Percentiles rank a stretch among this genome's conserved stretches.
Conservation (phyloP, 73 alveolate species). For the Stentor roeselii region DNA sequence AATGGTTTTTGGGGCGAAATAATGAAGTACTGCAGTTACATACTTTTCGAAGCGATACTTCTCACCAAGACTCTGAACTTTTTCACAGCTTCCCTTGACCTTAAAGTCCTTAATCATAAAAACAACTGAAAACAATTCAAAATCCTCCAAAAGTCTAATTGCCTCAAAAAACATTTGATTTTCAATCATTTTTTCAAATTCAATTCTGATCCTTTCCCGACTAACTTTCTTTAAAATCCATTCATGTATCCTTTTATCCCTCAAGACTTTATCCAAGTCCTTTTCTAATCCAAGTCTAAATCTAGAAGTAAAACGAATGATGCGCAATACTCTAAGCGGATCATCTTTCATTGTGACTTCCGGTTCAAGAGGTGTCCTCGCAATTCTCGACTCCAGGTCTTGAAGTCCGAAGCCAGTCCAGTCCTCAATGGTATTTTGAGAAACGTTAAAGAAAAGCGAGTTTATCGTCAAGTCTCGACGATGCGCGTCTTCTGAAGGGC, state of each 20-base stretch:
- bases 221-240: constrained; percentile 70
- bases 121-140: constrained; percentile 52
- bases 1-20: not conserved
- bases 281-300: constrained; percentile 77
- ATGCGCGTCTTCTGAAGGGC: constrained; percentile 96
- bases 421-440: constrained; percentile 87
- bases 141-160: constrained; percentile 56
- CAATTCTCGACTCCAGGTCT: constrained; percentile 88
- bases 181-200: constrained; percentile 75
- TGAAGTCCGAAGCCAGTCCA: constrained; percentile 81
- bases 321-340: constrained; percentile 96
- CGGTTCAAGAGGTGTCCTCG: constrained; percentile 95
- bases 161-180: constrained; percentile 61
- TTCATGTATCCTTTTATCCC: constrained; percentile 51
- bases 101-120: too few species aligned
- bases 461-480: constrained; percentile 97
- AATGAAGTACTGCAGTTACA: constrained; percentile 25
- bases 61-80: constrained; percentile 47
- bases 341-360: constrained; percentile 90
- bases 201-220: constrained; percentile 89
- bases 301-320: constrained; percentile 95
- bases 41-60: constrained; percentile 39
- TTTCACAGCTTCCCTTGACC: too few species aligned
- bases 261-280: constrained; percentile 75
- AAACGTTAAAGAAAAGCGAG: constrained; percentile 91